These are phyloP conservation scores for Tieghemostelium lacteum DNA, from an alignment of 78 protist species.

Conservation along the genomic window DNA sequence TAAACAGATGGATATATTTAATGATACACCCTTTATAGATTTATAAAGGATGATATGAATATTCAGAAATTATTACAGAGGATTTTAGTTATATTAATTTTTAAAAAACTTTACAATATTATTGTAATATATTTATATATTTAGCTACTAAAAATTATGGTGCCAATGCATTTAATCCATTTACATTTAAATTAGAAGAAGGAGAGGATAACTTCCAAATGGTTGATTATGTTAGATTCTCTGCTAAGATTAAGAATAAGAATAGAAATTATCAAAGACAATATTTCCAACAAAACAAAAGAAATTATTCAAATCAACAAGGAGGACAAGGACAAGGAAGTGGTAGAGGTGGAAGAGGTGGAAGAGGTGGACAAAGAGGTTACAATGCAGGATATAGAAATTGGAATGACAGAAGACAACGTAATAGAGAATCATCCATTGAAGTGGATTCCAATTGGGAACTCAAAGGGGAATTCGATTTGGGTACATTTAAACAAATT, in stretches of 20 bases:
- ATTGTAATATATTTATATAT: not conserved
- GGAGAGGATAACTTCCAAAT: slow-evolving; percentile 69
- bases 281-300: slow-evolving; percentile 29
- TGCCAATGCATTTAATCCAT: slow-evolving; percentile 69
- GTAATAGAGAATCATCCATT: slow-evolving; percentile 26
- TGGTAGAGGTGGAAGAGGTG: slow-evolving; percentile 41
- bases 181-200: slow-evolving; percentile 66
- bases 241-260: slow-evolving; percentile 14
- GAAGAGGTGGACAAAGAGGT: not conserved
- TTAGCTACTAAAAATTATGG: slow-evolving; percentile 65
- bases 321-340: not conserved
- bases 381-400: not conserved
- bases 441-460: slow-evolving; percentile 49
- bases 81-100: not conserved
- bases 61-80: not conserved
- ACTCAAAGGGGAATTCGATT: slow-evolving; percentile 41
- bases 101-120: too few species aligned
- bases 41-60: not conserved
- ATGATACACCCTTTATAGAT: not conserved
- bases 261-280: slow-evolving; percentile 21
- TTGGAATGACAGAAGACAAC: slow-evolving; percentile 60
- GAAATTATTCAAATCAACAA: not conserved
- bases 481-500: slow-evolving; percentile 15
- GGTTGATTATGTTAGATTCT: slow-evolving; percentile 55
- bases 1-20: not conserved